Conservation (phyloP, 106 monocot genomes). For the Dioscorea zingiberensis region DNA sequence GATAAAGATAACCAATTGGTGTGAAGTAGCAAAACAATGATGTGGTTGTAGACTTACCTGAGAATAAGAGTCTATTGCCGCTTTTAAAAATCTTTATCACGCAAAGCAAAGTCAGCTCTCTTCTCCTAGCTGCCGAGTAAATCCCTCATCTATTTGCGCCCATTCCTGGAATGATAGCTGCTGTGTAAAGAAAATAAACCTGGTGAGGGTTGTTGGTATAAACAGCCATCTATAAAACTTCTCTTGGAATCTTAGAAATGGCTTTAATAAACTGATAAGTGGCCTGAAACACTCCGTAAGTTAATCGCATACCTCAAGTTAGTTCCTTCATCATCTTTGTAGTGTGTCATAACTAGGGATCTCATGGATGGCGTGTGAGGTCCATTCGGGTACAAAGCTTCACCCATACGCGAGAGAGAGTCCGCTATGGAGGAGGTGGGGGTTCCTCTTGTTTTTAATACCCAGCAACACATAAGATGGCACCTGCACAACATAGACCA, state of each 20-base stretch:
- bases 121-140: constrained; percentile 78
- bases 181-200: constrained; percentile 4
- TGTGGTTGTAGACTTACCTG: constrained; percentile 44
- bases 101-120: constrained; percentile 84
- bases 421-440: constrained; percentile 38
- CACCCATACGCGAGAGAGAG: constrained; percentile 81
- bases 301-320: constrained; percentile 63
- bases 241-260: no score
- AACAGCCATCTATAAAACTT: no score
- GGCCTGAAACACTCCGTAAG: no score
- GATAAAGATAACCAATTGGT: no score
- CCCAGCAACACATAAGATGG: constrained; percentile 91
- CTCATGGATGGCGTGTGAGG: constrained; percentile 92
- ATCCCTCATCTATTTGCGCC: constrained; percentile 89
- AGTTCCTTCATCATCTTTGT: constrained; percentile 90
- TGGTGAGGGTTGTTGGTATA: no score
- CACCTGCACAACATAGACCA: constrained; percentile 28
- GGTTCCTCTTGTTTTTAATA: constrained; percentile 62
- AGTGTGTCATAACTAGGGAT: constrained; percentile 71
- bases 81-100: constrained; percentile 84
- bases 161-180: constrained; percentile 95
- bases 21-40: no score
- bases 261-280: not conserved
- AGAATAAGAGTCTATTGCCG: constrained; percentile 78
- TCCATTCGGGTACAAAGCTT: constrained; percentile 97